Evolutionary conservation across 2,329 filamentous ascomycete genomes (phyloP).

Genomic region (Cladosporium sp.): DNA sequence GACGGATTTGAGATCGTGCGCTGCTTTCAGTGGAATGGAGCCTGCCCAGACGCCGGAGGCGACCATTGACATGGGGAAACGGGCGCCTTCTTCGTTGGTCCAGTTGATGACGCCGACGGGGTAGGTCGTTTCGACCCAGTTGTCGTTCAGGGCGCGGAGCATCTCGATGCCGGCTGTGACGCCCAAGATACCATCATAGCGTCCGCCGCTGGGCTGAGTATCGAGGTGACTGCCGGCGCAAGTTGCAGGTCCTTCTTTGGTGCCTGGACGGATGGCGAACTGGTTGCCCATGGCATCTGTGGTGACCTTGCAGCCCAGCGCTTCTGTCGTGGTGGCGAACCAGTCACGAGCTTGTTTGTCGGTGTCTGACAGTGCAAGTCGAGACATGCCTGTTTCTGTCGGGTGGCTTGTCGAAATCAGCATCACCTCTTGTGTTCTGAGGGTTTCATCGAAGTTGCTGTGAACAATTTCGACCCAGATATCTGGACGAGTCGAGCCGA

Average conservation of each 20-base stretch:
- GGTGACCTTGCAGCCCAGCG: constrained; percentile 62
- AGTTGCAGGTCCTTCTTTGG: constrained; percentile 56
- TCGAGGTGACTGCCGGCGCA: constrained; percentile 66
- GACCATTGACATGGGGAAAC: constrained; percentile 72
- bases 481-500: too few relatives aligned
- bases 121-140: constrained; percentile 63
- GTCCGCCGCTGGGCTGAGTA: constrained; percentile 56
- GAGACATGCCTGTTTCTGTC: constrained; percentile 72
- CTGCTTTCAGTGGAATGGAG: constrained; percentile 58
- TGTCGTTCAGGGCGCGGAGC: constrained; percentile 63
- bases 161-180: constrained; percentile 70
- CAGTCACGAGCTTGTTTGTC: constrained; percentile 71
- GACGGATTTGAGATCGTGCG: constrained; percentile 61
- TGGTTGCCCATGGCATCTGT: constrained; percentile 77
- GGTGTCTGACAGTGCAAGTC: constrained; percentile 65
- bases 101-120: constrained; percentile 73
- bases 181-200: constrained; percentile 75
- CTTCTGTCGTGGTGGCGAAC: constrained; percentile 63
- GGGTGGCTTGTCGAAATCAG: constrained; percentile 33
- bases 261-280: constrained; percentile 67
- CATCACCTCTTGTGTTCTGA: background rate
- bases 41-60: constrained; percentile 74
- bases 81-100: constrained; percentile 79
- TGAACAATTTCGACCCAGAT: too few relatives aligned
- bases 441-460: too few relatives aligned